Evolutionary conservation across 352 stramenopile species (phyloP), one percentile per base, ranked within the genome.

Genomic region (Pythium aristosporum): DNA sequence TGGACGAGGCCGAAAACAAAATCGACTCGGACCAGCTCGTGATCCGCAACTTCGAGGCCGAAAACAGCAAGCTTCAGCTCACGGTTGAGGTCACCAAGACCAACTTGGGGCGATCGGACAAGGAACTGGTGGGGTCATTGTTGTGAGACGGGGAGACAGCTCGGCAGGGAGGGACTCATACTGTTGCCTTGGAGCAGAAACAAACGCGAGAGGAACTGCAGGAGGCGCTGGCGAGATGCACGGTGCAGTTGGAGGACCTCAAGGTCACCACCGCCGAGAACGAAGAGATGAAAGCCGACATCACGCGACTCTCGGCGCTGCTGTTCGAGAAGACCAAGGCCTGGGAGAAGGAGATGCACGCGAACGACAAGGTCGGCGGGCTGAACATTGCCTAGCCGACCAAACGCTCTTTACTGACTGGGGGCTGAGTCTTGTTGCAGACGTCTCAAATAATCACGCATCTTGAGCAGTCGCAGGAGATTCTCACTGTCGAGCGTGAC

Each of bases 271-370:
- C 68, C 18, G 20, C 41, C 6, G 63, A 76, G 13, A 65, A 85
- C 50, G 53, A 65, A 8, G 80, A 76, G 16, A 41, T 88, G 16
- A 71, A 73, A 52, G 75, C 87, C 57, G 80, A 85, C 54, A 72
- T 81, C 7, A 74, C 79, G 43, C 74, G 78, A 11, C 61, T 92
- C 8, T 86, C 79, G 13, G 66, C 82, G 21, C 61, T 79, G 59
- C 64, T 91, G 8, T 88, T 91, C 49, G 81, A 92, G 37, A 90
- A 92, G 58, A 90, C 79, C 0, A 88, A 85, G 36, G 80, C 79
- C 9, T 92, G 77, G 79, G 79, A 92, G 62, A 74, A 80, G 23
- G 81, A 89, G 37, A 78, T 88, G 50, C 76, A 16, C 23, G 65
- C 60, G 6, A 92, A 84, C 57, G 63, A 82, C 18, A 79, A 63